Conservation (phyloP, 768 basidiomycete genomes). For the Mycena maculata region DNA sequence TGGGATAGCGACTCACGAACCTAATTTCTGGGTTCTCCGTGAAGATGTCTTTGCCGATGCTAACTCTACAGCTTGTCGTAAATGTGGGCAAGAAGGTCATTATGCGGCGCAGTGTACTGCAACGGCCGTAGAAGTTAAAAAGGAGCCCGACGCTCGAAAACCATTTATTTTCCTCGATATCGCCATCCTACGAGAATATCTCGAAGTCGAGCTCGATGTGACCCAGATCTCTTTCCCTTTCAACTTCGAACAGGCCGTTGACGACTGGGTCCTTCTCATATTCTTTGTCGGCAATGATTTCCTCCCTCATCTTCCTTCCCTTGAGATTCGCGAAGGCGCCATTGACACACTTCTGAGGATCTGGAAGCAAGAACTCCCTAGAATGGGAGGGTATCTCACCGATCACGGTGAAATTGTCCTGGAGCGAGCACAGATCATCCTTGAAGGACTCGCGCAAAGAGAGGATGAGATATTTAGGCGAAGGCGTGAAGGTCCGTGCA, state of each 20-base stretch:
- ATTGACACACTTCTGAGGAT: slow-evolving; percentile 97
- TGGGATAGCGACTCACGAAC: slow-evolving; percentile 96
- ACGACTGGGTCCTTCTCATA: slow-evolving; percentile 99
- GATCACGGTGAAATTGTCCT: slow-evolving; percentile 92
- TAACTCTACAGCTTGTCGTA: slow-evolving; percentile 83
- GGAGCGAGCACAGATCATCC: slow-evolving; percentile 89
- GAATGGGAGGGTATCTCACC: slow-evolving; percentile 98
- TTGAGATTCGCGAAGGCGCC: slow-evolving; percentile 99
- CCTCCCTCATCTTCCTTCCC: slow-evolving; percentile 95
- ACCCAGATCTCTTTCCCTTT: slow-evolving; percentile 84
- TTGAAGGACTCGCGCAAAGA: slow-evolving; percentile 92
- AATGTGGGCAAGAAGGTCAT: slow-evolving; percentile 95
- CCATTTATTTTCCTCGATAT: slow-evolving; percentile 99
- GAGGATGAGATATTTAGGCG: slow-evolving; percentile 97
- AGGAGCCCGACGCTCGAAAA: slow-evolving; percentile 81
- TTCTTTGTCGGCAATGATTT: slow-evolving; percentile 99
- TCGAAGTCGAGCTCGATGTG: slow-evolving; percentile 94
- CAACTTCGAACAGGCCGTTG: slow-evolving; percentile 95
- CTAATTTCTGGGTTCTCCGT: slow-evolving; percentile 95
- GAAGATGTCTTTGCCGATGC: slow-evolving; percentile 97
- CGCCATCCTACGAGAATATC: slow-evolving; percentile 94
- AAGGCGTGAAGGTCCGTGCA: slow-evolving; percentile 87
- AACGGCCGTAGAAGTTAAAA: slow-evolving; percentile 75
- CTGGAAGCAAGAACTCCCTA: slow-evolving; percentile 92
- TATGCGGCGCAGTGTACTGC: slow-evolving; percentile 95